A percentile compares a stretch with the other conserved stretches of the same genome.
phyloP scores from a whole-genome alignment of 1,284 basidiomycete genomes.

The Calocybe gambosa region DNA sequence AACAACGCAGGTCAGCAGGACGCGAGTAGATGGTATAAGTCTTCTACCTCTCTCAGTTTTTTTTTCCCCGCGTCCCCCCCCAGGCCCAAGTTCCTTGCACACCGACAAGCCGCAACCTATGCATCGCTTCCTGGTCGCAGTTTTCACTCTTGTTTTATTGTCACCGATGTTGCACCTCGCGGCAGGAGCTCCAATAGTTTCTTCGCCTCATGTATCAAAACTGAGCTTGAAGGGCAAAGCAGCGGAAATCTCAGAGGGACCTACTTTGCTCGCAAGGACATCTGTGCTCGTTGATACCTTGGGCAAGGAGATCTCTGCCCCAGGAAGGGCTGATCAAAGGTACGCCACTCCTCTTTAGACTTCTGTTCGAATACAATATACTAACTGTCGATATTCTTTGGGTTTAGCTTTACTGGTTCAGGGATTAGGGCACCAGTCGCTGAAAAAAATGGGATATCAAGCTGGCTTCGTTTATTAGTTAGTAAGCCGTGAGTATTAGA shows the following conservation, averaged over 20 bases:
- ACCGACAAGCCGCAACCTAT: conserved; percentile 2
- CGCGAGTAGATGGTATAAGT: neutral
- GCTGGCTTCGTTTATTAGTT: too few relatives aligned
- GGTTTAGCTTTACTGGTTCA: too few relatives aligned
- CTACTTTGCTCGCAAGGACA: neutral
- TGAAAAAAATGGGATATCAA: too few relatives aligned
- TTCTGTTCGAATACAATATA: neutral
- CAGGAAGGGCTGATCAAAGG: too few relatives aligned
- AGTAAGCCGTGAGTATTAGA: too few relatives aligned
- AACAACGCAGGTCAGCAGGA: neutral
- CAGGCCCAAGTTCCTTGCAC: conserved; percentile 1
- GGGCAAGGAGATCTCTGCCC: too few relatives aligned
- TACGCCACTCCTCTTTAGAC: too few relatives aligned
- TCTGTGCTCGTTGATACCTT: too few relatives aligned
- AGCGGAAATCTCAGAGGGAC: neutral
- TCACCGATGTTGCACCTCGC: conserved; percentile 9
- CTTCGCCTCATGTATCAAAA: conserved; percentile 2
- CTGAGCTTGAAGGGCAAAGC: neutral
- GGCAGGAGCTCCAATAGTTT: conserved; percentile 10
- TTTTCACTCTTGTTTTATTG: conserved; percentile 13
- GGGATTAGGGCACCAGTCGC: too few relatives aligned
- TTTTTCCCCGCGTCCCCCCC: neutral
- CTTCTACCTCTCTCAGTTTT: neutral
- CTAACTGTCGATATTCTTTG: too few relatives aligned
- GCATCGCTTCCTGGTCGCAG: conserved; percentile 10